Evolutionary conservation across 208 protist genomes (phyloP).

Genomic region (Entamoeba nuttalli): DNA sequence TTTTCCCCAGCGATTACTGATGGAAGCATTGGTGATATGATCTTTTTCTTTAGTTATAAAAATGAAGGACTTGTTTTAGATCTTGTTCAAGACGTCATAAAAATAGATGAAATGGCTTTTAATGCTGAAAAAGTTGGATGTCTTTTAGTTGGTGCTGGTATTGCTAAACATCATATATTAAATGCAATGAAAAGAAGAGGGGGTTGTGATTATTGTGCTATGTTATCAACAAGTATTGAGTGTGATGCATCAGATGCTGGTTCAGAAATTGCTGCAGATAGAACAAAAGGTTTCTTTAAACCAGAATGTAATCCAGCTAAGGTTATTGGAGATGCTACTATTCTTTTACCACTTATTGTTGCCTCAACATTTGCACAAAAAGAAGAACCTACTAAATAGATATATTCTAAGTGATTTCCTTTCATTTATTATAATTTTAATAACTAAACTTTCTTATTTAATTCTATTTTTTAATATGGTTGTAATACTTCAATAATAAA

Average conservation of each 20-base stretch:
- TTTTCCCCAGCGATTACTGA: constrained; percentile 95
- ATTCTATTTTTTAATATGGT: too few species aligned
- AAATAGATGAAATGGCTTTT: constrained; percentile 79
- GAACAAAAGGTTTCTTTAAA: constrained; percentile 81
- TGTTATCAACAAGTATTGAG: constrained; percentile 79
- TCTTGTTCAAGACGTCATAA: constrained; percentile 75
- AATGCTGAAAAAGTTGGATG: constrained; percentile 74
- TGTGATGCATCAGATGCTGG: constrained; percentile 93
- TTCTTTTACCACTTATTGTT: constrained; percentile 88
- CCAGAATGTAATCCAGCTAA: background rate
- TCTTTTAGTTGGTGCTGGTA: constrained; percentile 86
- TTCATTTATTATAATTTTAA: too few species aligned
- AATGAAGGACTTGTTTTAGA: constrained; percentile 85
- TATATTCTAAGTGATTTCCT: too few species aligned
- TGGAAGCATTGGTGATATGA: constrained; percentile 94
- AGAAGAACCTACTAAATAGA: too few species aligned
- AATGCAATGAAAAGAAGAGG: constrained; percentile 95
- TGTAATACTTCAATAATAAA: too few species aligned
- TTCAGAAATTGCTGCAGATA: constrained; percentile 83
- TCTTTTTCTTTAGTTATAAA: constrained; percentile 97
- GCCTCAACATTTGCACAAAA: constrained; percentile 33
- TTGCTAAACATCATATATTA: constrained; percentile 93
- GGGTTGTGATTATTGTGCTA: constrained; percentile 89
- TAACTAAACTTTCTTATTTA: too few species aligned
- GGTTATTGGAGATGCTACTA: constrained; percentile 47